Evolutionary conservation across 176 grass and related monocot genomes (phyloP).

Genomic region (Juncus effusus): DNA sequence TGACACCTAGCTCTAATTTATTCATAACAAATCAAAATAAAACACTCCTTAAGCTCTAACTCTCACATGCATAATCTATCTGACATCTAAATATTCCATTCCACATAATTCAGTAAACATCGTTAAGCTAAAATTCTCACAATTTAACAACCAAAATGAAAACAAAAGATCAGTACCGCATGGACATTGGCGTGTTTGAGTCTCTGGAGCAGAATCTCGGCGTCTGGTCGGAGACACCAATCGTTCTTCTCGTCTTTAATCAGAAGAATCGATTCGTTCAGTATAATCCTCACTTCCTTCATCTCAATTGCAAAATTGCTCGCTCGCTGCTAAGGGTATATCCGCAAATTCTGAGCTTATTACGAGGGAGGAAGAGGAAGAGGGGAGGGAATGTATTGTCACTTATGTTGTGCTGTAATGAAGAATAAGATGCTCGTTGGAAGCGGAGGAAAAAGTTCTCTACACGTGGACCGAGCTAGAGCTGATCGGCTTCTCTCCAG

Average conservation of each 20-base stretch:
- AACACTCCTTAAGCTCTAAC: no score
- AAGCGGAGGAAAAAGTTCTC: no score
- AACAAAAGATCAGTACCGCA: slow-evolving; percentile 25
- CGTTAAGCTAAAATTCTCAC: not conserved
- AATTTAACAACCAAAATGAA: not conserved
- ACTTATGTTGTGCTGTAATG: no score
- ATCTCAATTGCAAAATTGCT: slow-evolving; percentile 5
- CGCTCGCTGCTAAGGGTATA: not conserved
- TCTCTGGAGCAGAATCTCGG: slow-evolving; percentile 32
- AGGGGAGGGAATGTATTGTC: no score
- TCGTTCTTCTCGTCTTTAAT: slow-evolving; percentile 11
- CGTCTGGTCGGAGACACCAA: slow-evolving; percentile 25
- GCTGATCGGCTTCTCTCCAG: no score
- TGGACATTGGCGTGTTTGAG: slow-evolving; percentile 32
- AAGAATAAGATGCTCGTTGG: no score
- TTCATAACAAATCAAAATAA: slow-evolving; percentile 18
- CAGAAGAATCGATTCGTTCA: slow-evolving; percentile 41
- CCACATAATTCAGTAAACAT: not conserved
- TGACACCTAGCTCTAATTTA: not conserved
- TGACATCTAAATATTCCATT: not conserved
- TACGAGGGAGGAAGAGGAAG: not conserved
- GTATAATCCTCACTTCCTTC: slow-evolving; percentile 31
- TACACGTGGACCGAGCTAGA: no score
- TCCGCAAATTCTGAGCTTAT: no score
- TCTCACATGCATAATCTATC: not conserved